Evolutionary conservation across 116 monocot species (phyloP).

Genomic region (Trichopus zeylanicus): DNA sequence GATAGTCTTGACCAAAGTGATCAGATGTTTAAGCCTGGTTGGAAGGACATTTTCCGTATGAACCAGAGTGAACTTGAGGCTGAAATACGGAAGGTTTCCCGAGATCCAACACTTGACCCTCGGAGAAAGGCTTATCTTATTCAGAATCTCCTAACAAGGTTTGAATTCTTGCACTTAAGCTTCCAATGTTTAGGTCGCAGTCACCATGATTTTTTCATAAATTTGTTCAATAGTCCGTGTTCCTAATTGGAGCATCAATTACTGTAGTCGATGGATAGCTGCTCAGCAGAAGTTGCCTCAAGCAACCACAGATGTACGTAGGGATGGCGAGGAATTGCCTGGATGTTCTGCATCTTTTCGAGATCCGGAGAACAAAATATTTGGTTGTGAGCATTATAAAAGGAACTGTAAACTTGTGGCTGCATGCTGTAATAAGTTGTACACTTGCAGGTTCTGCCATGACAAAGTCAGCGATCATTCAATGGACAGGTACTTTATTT

Average conservation of each 20-base stretch:
- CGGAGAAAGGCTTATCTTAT: constrained; percentile 95
- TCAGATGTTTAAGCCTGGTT: constrained; percentile 96
- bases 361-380: constrained; percentile 68
- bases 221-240: not conserved
- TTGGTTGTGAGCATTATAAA: constrained; percentile 98
- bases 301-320: constrained; percentile 24
- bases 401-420: constrained; percentile 96
- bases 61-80: constrained; percentile 95
- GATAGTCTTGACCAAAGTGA: constrained; percentile 70
- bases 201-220: not conserved
- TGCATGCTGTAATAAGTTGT: constrained; percentile 91
- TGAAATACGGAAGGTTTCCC: constrained; percentile 91
- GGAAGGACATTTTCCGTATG: constrained; percentile 99
- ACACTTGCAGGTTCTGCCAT: constrained; percentile 97
- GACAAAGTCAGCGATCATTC: constrained; percentile 99
- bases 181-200: too few relatives aligned
- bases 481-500: constrained; percentile 78
- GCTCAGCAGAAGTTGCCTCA: constrained; percentile 91
- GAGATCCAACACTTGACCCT: constrained; percentile 92
- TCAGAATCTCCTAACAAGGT: constrained; percentile 99
- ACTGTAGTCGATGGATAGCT: constrained; percentile 95
- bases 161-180: too few relatives aligned
- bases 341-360: constrained; percentile 82
- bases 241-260: not conserved
- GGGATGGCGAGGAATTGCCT: constrained; percentile 26